Evolutionary conservation across 768 basidiomycete species (phyloP), one percentile per base, ranked within the genome.

Genomic region (Gelatoporia subvermispora): DNA sequence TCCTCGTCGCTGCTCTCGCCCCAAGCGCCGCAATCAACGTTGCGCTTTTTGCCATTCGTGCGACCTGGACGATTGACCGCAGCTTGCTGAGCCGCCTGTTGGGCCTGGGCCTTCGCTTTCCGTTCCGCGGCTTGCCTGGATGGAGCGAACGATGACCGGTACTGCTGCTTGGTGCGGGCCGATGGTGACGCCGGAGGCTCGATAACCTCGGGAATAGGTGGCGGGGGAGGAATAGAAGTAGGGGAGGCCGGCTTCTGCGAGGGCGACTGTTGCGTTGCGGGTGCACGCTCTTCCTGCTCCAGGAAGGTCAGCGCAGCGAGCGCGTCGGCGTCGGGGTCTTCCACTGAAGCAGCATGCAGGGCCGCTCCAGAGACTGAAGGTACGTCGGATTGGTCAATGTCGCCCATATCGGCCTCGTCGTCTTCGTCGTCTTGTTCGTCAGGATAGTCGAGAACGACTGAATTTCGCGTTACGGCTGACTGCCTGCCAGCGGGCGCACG

Each of bases 121-220:
- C 95, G 78, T 61, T 97, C 85, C 18, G 82, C 81, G 35, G 92
- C 92, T 54, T 85, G 81, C 59, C 79, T 87, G 16, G 87, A 89
- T 2, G 85, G 85, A 0, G 92, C 88, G 62, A 97, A 97, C 3
- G 94, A 93, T 0, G 93, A 94, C 45, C 81, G 82, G 68, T 77
- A 87, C 46, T 79, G 77, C 1, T 67, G 45, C 17, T 58, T 57
- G 20, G 54, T 55, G 16, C 57, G 46, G 18, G 59, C 56, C 20
- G 64, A 65, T 3, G 61, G 65, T 31, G 54, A 51, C 31, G 55
- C 53, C 35, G 55, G 53, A 1, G 66, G 61, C 44, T 61, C 58
- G 16, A 54, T 48, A 41, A 59, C 49, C 34, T 59, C 53, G 1
- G 60, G 60, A 28, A 60, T 55, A 10, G 63, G 50, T 9, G 65